These are phyloP conservation scores for Calonectria ilicicola DNA, from an alignment of 2,329 filamentous ascomycete genomes.

Conservation along the genomic window DNA sequence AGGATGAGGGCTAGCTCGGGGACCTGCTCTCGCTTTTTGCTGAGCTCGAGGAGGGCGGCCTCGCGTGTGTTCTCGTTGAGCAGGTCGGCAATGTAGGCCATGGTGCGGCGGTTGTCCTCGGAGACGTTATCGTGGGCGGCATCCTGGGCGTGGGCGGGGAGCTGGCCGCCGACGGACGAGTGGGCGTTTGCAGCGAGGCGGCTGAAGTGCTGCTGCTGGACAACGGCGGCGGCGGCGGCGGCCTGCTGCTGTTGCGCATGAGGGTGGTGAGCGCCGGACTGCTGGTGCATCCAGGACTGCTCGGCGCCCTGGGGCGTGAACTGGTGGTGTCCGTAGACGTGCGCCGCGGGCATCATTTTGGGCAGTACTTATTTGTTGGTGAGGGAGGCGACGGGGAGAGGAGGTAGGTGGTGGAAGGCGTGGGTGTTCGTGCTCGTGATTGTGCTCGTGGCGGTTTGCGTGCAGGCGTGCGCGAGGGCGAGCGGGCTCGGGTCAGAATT, in stretches of 20 bases:
- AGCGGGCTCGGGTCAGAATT: neutral
- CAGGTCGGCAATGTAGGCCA: slow-evolving; percentile 92
- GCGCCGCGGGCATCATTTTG: slow-evolving; percentile 72
- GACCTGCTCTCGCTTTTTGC: slow-evolving; percentile 98
- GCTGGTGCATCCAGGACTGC: slow-evolving; percentile 76
- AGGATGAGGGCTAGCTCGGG: slow-evolving; percentile 95
- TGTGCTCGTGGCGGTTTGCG: neutral
- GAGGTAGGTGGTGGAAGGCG: neutral
- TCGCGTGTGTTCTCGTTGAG: slow-evolving; percentile 90
- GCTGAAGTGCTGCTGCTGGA: slow-evolving; percentile 75
- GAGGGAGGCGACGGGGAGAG: neutral
- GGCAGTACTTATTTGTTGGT: slow-evolving; percentile 33
- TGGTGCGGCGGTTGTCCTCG: slow-evolving; percentile 93
- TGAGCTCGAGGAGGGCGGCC: slow-evolving; percentile 91
- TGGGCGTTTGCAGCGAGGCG: slow-evolving; percentile 75
- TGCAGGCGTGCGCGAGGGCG: slow-evolving; percentile 14
- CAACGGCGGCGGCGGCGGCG: slow-evolving; percentile 52
- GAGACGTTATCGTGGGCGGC: slow-evolving; percentile 75
- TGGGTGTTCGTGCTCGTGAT: neutral
- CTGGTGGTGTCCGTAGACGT: slow-evolving; percentile 76
- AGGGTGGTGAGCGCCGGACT: slow-evolving; percentile 66
- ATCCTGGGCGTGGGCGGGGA: slow-evolving; percentile 65
- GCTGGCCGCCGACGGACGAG: slow-evolving; percentile 60
- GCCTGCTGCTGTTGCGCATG: slow-evolving; percentile 69
- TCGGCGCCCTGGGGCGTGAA: slow-evolving; percentile 71